phyloP scores from a whole-genome alignment of 306 rosid genomes.

The Betula pendula region DNA sequence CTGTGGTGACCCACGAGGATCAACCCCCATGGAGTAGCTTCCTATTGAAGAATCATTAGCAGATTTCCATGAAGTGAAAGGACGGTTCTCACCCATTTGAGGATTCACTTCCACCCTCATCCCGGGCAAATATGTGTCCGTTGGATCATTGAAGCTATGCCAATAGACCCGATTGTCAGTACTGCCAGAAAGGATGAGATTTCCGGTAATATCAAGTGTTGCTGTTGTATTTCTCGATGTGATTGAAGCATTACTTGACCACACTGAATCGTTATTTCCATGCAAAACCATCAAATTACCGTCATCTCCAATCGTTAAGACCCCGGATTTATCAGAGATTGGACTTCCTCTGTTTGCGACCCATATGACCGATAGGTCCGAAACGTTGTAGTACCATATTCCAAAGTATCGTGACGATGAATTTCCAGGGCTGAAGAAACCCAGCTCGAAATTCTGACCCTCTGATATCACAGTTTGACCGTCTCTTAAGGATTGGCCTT shows the following conservation, averaged over 20 bases:
- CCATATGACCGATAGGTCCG: constrained; percentile 40
- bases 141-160: constrained; percentile 66
- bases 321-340: constrained; percentile 41
- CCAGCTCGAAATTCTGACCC: constrained; percentile 42
- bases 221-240: constrained; percentile 22
- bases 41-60: constrained; percentile 58
- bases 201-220: constrained; percentile 42
- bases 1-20: constrained; percentile 65
- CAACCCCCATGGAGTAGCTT: constrained; percentile 57
- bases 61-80: constrained; percentile 70
- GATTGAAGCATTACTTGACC: constrained; percentile 47
- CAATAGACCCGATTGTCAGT: constrained; percentile 28
- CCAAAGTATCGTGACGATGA: constrained; percentile 61
- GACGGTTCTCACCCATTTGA: constrained; percentile 27
- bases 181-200: constrained; percentile 37
- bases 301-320: constrained; percentile 36
- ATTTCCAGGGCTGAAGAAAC: constrained; percentile 55
- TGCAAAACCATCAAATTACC: constrained; percentile 54
- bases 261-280: constrained; percentile 32
- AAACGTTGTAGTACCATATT: constrained; percentile 54
- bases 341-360: constrained; percentile 73
- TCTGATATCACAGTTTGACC: constrained; percentile 40
- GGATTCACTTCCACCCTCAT: constrained; percentile 48
- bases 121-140: constrained; percentile 67
- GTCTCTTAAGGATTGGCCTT: constrained; percentile 33